Evolutionary conservation across 2,329 filamentous ascomycete species (phyloP), one percentile per base, ranked within the genome.

Genomic region (Stachybotrys echinatus): DNA sequence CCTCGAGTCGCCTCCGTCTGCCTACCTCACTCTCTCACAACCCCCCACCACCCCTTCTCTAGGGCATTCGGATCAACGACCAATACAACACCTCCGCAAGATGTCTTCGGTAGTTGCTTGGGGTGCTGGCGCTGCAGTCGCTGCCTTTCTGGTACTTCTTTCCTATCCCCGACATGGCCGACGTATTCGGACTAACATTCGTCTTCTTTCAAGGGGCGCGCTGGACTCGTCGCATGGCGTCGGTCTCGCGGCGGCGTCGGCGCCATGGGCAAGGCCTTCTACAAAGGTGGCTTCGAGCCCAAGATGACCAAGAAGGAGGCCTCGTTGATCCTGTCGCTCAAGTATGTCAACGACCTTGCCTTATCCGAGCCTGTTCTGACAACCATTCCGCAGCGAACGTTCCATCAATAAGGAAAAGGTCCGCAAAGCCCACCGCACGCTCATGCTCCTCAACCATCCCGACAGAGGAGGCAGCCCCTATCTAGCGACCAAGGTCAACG

Each of bases 391-490:
- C 54, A 97, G 92, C 56, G 94, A 99, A 73, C 83, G 91, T 54
- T 83, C 85, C 60, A 67, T 96, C 54, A 94, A 86, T 52, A 95
- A 95, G 72, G 92, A 97, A 44, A 94, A 95, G 66, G 77, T 99
- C 61, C 89, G 94, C 66, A 96, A 96, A 74, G 90, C 92, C 60
- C 94, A 99, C 73, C 87, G 94, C 56, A 90, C 86, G 49, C 83
- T 97, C 58, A 99, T 99, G 92, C 83, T 99, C 50, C 78, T 96
- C 57, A 99, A 99, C 77, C 94, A 99, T 70, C 94, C 94, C 55
- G 94, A 99, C 77, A 88, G 94, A 65, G 94, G 94, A 57, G 94
- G 94, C 38, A 96, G 91, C 65, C 94, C 94, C 7, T 99, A 97
- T 67, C 75, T 99, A 42, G 94, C 94, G 14, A 96, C 92, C 48